Conservation (phyloP, 768 basidiomycete genomes). For the Tubosaeta sp. region DNA sequence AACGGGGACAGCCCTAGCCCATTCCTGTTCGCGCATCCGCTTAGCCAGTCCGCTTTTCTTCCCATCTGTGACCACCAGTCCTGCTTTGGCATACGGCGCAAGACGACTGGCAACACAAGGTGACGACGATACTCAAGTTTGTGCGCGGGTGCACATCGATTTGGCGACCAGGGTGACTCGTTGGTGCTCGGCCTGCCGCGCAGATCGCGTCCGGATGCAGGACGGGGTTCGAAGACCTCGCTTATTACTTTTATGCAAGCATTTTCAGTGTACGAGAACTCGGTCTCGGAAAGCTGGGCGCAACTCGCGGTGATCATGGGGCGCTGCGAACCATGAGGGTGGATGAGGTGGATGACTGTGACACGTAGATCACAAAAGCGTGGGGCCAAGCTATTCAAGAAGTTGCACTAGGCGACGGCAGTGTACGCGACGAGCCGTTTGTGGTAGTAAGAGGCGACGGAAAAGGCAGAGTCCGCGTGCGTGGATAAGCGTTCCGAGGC, state of each 20-base stretch:
- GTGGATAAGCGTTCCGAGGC: slow-evolving; percentile 11
- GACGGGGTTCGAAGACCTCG: slow-evolving; percentile 90
- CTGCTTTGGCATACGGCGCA: no score
- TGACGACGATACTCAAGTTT: slow-evolving; percentile 89
- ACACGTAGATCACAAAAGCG: slow-evolving; percentile 96
- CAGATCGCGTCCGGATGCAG: slow-evolving; percentile 93
- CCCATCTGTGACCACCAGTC: no score
- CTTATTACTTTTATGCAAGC: slow-evolving; percentile 98
- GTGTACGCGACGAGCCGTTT: slow-evolving; percentile 94
- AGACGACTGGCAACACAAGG: slow-evolving; percentile 80
- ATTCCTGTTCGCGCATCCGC: no score
- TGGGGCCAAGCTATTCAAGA: slow-evolving; percentile 93
- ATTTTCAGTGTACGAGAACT: slow-evolving; percentile 97
- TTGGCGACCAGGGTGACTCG: slow-evolving; percentile 92
- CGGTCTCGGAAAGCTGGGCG: slow-evolving; percentile 91
- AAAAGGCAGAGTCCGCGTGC: slow-evolving; percentile 35
- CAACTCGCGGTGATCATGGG: slow-evolving; percentile 95
- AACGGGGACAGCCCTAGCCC: no score
- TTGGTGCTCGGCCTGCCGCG: slow-evolving; percentile 89
- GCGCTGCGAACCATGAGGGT: slow-evolving; percentile 84
- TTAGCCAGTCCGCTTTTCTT: no score
- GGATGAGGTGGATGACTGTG: slow-evolving; percentile 94
- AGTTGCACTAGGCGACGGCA: slow-evolving; percentile 95
- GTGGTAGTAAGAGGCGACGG: slow-evolving; percentile 87
- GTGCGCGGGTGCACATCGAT: slow-evolving; percentile 87